These are phyloP conservation scores for Fraxinus platypoda DNA, from an alignment of 305 asterid species.

Conservation along the genomic window DNA sequence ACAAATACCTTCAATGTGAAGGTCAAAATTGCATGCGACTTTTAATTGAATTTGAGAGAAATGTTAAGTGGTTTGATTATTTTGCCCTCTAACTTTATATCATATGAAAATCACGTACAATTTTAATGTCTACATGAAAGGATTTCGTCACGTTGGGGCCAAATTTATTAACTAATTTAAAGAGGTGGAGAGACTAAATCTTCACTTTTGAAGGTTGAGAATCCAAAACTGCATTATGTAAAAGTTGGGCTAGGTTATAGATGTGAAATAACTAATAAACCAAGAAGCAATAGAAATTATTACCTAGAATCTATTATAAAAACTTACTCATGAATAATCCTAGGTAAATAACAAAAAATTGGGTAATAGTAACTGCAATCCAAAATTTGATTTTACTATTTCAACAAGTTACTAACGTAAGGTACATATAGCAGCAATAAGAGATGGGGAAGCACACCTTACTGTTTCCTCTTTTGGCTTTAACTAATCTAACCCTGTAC, in stretches of 20 bases:
- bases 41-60: background rate
- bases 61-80: background rate
- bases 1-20: background rate
- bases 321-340: background rate
- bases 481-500: constrained; percentile 3
- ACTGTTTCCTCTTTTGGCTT: background rate
- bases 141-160: background rate
- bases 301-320: background rate
- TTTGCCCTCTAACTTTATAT: background rate
- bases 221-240: background rate
- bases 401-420: background rate
- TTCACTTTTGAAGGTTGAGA: background rate
- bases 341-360: background rate
- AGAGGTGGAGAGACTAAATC: background rate
- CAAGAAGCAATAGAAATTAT: background rate
- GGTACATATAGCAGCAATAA: background rate
- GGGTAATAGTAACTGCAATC: background rate
- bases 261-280: background rate
- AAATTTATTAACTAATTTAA: background rate
- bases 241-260: background rate
- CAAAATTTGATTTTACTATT: background rate
- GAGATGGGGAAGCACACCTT: background rate
- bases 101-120: background rate
- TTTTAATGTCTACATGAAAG: background rate
- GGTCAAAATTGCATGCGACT: background rate